Evolutionary conservation across 257 asterid genomes (phyloP).

Genomic region (Salvia splendens): DNA sequence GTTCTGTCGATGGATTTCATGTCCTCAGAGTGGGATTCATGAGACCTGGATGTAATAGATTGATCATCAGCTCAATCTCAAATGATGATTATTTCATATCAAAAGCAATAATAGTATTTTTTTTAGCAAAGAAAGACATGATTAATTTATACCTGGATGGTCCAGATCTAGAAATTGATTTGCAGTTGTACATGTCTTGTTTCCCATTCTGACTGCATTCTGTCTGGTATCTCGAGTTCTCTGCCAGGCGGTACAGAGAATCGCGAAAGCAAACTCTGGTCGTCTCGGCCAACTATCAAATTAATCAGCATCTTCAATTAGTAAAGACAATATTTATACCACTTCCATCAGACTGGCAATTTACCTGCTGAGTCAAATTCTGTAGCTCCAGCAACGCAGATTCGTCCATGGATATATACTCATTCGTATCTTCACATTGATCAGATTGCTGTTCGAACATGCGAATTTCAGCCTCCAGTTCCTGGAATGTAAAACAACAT

Average conservation of each 20-base stretch:
- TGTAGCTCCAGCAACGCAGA: slow-evolving; percentile 43
- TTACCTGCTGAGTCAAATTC: slow-evolving; percentile 46
- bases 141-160: slow-evolving; percentile 34
- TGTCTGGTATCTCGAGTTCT: slow-evolving; percentile 43
- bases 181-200: slow-evolving; percentile 15
- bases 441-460: slow-evolving; percentile 29
- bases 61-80: slow-evolving; percentile 13
- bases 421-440: slow-evolving; percentile 20
- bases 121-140: neutral
- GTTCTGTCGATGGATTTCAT: slow-evolving; percentile 49
- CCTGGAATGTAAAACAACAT: slow-evolving; percentile 30
- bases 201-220: slow-evolving; percentile 23
- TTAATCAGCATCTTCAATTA: slow-evolving; percentile 8
- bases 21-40: slow-evolving; percentile 24
- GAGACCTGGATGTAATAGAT: slow-evolving; percentile 29
- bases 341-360: neutral
- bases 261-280: slow-evolving; percentile 57
- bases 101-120: no score
- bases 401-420: slow-evolving; percentile 37
- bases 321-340: neutral
- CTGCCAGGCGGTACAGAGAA: slow-evolving; percentile 59
- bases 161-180: slow-evolving; percentile 22
- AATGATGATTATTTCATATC: neutral
- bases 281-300: slow-evolving; percentile 40
- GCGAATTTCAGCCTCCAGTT: slow-evolving; percentile 23